Percentiles rank a stretch among this genome's conserved stretches.
These are phyloP conservation scores for Phaeosphaeria sp. DNA, from an alignment of 2,329 filamentous ascomycete species.

Conservation along the genomic window DNA sequence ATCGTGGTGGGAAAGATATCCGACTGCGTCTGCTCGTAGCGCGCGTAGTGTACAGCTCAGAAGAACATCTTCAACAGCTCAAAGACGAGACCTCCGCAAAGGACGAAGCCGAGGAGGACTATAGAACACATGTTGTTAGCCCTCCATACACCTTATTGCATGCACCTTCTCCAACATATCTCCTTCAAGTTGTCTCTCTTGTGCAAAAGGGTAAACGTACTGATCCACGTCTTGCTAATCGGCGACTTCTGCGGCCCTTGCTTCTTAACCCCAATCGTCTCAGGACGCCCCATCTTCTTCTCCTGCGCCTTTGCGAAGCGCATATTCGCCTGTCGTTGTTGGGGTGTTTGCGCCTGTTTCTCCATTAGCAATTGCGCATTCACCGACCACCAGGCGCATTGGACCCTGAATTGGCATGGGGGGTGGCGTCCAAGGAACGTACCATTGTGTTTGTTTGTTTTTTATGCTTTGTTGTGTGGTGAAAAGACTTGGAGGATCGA, in stretches of 20 bases:
- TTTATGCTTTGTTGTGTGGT: neutral
- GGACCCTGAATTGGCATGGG: too few species aligned
- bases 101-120: constrained; percentile 69
- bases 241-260: constrained; percentile 57
- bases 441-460: constrained; percentile 16
- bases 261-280: constrained; percentile 59
- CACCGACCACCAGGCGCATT: too few species aligned
- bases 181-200: neutral
- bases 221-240: constrained; percentile 64
- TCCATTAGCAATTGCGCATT: too few species aligned
- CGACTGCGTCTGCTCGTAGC: neutral
- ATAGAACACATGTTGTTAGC: neutral
- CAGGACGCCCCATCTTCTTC: constrained; percentile 73
- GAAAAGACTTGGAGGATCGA: constrained; percentile 1
- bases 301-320: constrained; percentile 79
- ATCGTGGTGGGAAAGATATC: too few species aligned
- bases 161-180: neutral
- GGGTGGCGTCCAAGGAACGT: too few species aligned
- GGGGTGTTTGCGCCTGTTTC: constrained; percentile 80
- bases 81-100: constrained; percentile 67
- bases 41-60: constrained; percentile 16
- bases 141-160: too few species aligned
- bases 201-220: too few species aligned
- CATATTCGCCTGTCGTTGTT: constrained; percentile 81
- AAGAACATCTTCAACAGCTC: constrained; percentile 62